Evolutionary conservation across 805 yeast species (phyloP).

Genomic region (Candida rishiriensis): DNA sequence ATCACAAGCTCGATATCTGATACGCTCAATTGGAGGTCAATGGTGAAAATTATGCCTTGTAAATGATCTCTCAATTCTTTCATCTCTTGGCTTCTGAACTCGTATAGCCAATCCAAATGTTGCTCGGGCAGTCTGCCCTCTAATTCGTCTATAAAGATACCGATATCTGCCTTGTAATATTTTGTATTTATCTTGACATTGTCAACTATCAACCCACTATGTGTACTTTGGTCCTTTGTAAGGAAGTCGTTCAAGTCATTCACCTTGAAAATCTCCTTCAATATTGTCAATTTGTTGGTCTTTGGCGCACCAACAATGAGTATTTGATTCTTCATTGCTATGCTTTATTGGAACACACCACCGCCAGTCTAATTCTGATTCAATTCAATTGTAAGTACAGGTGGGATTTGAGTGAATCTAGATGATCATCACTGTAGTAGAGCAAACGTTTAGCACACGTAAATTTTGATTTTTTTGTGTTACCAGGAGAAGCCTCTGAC

Average conservation of each 20-base stretch:
- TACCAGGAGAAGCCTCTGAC: no score
- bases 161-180: slow-evolving; percentile 26
- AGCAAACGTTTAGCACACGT: no score
- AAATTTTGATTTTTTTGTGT: no score
- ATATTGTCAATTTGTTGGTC: slow-evolving; percentile 34
- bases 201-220: slow-evolving; percentile 24
- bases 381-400: no score
- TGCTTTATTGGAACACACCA: no score
- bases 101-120: slow-evolving; percentile 32
- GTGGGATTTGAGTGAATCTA: no score
- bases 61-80: slow-evolving; percentile 41
- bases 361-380: no score
- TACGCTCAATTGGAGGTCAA: slow-evolving; percentile 21
- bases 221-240: slow-evolving; percentile 8
- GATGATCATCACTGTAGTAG: no score
- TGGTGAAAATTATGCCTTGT: slow-evolving; percentile 42
- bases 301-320: slow-evolving; percentile 41
- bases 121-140: slow-evolving; percentile 25
- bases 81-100: slow-evolving; percentile 34
- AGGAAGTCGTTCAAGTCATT: slow-evolving; percentile 19
- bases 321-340: slow-evolving; percentile 33
- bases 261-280: slow-evolving; percentile 21
- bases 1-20: slow-evolving; percentile 10
- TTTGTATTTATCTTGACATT: slow-evolving; percentile 19
- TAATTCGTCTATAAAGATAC: slow-evolving; percentile 28